These are phyloP conservation scores for Yarrowia osloensis DNA, from an alignment of 805 yeast species.

Conservation along the genomic window DNA sequence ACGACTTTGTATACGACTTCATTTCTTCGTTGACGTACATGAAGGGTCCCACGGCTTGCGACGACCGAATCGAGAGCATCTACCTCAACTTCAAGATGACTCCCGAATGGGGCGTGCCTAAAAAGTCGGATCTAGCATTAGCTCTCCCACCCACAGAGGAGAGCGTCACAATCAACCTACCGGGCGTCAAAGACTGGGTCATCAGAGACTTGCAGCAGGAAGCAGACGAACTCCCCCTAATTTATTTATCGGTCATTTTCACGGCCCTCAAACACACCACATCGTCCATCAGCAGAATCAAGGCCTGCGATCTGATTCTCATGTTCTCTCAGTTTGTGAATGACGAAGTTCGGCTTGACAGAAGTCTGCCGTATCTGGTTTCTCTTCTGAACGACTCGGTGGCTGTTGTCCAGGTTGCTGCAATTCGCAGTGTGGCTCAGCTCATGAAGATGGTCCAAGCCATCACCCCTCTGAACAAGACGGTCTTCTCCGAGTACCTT, in stretches of 20 bases:
- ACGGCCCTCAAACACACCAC: conserved; percentile 63
- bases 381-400: conserved; percentile 69
- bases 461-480: conserved; percentile 72
- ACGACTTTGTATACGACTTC: conserved; percentile 64
- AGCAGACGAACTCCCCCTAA: neutral
- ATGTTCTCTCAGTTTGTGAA: conserved; percentile 73
- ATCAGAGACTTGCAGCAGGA: conserved; percentile 29
- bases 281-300: conserved; percentile 59
- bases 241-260: conserved; percentile 55
- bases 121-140: neutral
- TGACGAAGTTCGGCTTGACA: conserved; percentile 83
- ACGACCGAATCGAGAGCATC: conserved; percentile 60
- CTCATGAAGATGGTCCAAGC: conserved; percentile 62
- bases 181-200: conserved; percentile 3
- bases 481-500: conserved; percentile 78
- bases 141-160: conserved; percentile 10
- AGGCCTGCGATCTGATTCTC: conserved; percentile 74
- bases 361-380: conserved; percentile 79
- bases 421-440: conserved; percentile 67
- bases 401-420: conserved; percentile 64
- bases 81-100: conserved; percentile 50
- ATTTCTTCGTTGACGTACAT: conserved; percentile 43
- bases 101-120: conserved; percentile 20
- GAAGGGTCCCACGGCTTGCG: conserved; percentile 39
- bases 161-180: conserved; percentile 8